A percentile compares a stretch with the other conserved stretches of the same genome.
phyloP scores from a whole-genome alignment of 495 filamentous ascomycete genomes.

The Arthonia radiata region DNA sequence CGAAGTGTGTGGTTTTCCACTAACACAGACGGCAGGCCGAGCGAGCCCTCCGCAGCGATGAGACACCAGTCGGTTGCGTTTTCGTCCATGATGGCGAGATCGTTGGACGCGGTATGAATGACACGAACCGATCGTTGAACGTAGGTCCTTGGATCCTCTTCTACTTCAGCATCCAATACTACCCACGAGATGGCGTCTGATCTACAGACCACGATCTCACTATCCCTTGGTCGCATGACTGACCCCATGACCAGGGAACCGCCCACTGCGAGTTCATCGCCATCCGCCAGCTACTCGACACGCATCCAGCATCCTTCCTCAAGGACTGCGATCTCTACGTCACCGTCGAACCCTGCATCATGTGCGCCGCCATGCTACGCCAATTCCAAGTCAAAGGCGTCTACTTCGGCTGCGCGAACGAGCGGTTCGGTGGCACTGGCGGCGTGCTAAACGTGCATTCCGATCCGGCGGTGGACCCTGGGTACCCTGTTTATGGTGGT shows the following conservation, averaged over 20 bases:
- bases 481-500: conserved; percentile 57
- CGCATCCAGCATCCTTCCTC: conserved; percentile 33
- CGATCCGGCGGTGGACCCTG: conserved; percentile 37
- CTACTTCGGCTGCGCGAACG: conserved; percentile 86
- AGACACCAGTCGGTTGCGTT: conserved; percentile 92
- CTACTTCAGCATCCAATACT: conserved; percentile 1
- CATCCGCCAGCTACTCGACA: conserved; percentile 33
- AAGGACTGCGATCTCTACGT: conserved; percentile 65
- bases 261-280: conserved; percentile 87
- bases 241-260: conserved; percentile 36
- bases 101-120: conserved; percentile 80
- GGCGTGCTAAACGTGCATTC: conserved; percentile 70
- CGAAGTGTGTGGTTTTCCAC: too few relatives aligned
- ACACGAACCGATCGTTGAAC: conserved; percentile 69
- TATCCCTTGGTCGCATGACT: background rate
- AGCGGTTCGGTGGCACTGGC: conserved; percentile 86
- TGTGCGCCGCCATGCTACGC: conserved; percentile 83
- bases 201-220: background rate
- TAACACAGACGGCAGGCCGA: conserved; percentile 30
- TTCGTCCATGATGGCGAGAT: conserved; percentile 50
- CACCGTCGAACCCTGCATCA: conserved; percentile 91
- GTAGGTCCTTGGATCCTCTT: conserved; percentile 14
- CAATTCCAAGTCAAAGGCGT: conserved; percentile 64
- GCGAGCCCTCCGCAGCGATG: conserved; percentile 51
- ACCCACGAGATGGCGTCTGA: conserved; percentile 1